phyloP scores from a whole-genome alignment of 192 early-diverging fungal species.

The Chytriomyces sp. region DNA sequence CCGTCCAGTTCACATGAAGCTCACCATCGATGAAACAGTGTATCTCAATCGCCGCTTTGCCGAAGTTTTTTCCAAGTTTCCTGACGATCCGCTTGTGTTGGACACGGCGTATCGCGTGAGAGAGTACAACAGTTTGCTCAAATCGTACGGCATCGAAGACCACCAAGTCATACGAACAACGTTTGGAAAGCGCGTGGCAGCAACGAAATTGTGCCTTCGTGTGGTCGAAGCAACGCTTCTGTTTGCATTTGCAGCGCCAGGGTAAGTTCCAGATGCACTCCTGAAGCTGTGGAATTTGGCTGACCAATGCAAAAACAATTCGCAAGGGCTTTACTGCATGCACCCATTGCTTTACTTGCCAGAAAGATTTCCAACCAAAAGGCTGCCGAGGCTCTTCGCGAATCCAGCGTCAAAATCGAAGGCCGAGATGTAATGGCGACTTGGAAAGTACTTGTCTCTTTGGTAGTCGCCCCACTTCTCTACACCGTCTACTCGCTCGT shows the following conservation, averaged over 20 bases:
- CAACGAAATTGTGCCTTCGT: constrained; percentile 68
- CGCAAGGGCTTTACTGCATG: constrained; percentile 20
- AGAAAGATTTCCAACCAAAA: constrained; percentile 33
- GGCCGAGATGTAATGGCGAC: constrained; percentile 95
- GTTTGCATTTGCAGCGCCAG: constrained; percentile 82
- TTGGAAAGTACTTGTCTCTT: constrained; percentile 81
- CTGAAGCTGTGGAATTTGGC: background rate
- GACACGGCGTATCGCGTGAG: constrained; percentile 77
- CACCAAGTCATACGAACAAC: constrained; percentile 91
- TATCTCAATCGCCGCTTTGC: constrained; percentile 88
- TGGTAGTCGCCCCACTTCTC: constrained; percentile 75
- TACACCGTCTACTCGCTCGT: constrained; percentile 75
- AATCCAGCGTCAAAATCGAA: constrained; percentile 92
- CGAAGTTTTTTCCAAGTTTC: constrained; percentile 60
- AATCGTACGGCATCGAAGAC: constrained; percentile 92
- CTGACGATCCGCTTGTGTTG: constrained; percentile 80
- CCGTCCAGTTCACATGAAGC: constrained; percentile 81
- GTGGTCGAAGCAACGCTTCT: constrained; percentile 72
- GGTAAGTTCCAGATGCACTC: constrained; percentile 54
- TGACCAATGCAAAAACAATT: background rate
- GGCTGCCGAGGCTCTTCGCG: constrained; percentile 49
- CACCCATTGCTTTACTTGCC: constrained; percentile 24
- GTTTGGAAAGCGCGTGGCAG: constrained; percentile 51
- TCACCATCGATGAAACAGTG: constrained; percentile 84
- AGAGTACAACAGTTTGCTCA: constrained; percentile 87